A percentile compares a stretch with the other conserved stretches of the same genome.
phyloP scores from a whole-genome alignment of 2,329 filamentous ascomycete genomes.

The Beauveria sp. region DNA sequence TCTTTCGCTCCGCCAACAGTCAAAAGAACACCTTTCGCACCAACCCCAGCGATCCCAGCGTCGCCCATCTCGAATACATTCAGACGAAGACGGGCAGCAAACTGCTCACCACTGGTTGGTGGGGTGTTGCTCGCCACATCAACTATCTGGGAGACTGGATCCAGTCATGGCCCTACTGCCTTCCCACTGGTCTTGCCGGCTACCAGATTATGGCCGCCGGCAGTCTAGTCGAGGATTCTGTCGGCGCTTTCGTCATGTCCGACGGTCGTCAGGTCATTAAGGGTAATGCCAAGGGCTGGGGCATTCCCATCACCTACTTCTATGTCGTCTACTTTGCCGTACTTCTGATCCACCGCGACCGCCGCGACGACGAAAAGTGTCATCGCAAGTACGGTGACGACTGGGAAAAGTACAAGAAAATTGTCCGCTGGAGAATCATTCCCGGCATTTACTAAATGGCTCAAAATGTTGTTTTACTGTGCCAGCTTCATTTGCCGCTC shows the following conservation, averaged over 20 bases:
- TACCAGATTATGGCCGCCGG: constrained; percentile 61
- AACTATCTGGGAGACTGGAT: constrained; percentile 96
- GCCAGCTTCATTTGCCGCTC: neutral
- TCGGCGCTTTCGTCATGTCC: constrained; percentile 47
- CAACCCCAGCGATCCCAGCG: constrained; percentile 70
- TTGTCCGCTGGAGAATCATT: constrained; percentile 74
- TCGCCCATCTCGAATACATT: constrained; percentile 77
- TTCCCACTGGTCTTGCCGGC: constrained; percentile 79
- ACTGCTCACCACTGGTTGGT: constrained; percentile 82
- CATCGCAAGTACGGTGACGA: constrained; percentile 83
- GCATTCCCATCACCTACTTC: constrained; percentile 86
- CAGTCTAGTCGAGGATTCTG: constrained; percentile 39
- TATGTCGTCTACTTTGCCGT: constrained; percentile 89
- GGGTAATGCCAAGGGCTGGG: constrained; percentile 71
- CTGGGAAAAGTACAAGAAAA: constrained; percentile 81
- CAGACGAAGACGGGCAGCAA: constrained; percentile 75
- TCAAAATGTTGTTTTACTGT: neutral
- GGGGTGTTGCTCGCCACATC: constrained; percentile 85
- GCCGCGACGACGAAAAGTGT: constrained; percentile 87
- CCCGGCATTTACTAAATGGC: constrained; percentile 67
- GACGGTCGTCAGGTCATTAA: constrained; percentile 60
- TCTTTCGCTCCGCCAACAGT: constrained; percentile 90
- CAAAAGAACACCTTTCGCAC: constrained; percentile 94
- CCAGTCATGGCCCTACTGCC: constrained; percentile 82
- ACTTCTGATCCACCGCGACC: constrained; percentile 76